Evolutionary conservation across 1,139 yeast genomes (phyloP), one percentile per base, ranked within the genome.

Genomic region (Nakaseomyces sp.): DNA sequence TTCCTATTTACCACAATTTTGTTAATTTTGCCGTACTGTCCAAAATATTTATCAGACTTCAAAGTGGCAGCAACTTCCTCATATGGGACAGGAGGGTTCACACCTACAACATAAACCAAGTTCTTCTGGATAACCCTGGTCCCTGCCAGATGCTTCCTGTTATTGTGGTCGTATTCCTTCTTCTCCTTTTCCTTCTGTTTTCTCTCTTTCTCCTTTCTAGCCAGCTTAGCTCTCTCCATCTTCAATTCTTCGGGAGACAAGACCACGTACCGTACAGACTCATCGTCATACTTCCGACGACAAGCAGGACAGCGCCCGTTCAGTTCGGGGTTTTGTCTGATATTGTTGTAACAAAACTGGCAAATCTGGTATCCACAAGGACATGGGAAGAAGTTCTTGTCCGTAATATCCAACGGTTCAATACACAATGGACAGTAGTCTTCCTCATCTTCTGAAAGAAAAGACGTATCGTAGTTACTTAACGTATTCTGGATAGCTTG

Each of bases 281-380:
- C 95, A 60, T 93, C 98, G 54, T 87, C 95, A 63, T 93, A 93
- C 25, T 82, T 76, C 49, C 98, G 73, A 60, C 99, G 83, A 65
- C 99, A 93, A 0, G 96, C 98, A 3, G 99, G 99, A 67, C 99
- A 93, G 54, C 88, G 77, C 5, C 97, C 97, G 62, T 89, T 89
- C 52, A 91, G 70, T 60, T 89, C 96, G 1, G 96, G 96, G 57
- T 91, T 91, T 54, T 86, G 94, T 54, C 96, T 77, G 57, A 93
- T 93, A 63, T 89, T 91, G 68, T 93, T 91, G 72, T 89, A 93
- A 64, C 98, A 93, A 61, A 93, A 93, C 71, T 91, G 97, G 66
- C 99, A 93, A 48, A 91, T 86, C 62, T 93, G 98, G 61, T 93
- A 93, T 10, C 98, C 98, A 70, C 99, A 93, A 1, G 97, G 98